Evolutionary conservation across 108 stramenopile species (phyloP).

Genomic region (Schizochytrium sp.): DNA sequence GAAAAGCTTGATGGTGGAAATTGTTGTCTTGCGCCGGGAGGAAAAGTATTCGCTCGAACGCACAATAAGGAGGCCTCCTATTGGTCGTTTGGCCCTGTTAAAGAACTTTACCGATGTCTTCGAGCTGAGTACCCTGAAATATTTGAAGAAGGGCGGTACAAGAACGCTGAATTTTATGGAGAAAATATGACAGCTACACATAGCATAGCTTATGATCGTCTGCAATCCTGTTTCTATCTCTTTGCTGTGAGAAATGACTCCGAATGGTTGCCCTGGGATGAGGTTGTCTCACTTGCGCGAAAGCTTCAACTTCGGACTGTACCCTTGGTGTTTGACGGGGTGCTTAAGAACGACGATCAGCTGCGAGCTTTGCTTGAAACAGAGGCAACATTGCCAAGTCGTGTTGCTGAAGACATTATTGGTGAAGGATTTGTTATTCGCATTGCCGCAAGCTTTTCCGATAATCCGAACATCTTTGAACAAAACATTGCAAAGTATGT

Average conservation of each 20-base stretch:
- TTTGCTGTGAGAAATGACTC: background rate
- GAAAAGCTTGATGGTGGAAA: constrained; percentile 57
- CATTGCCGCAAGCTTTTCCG: background rate
- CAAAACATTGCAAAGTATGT: constrained; percentile 38
- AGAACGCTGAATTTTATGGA: background rate
- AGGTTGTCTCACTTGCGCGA: background rate
- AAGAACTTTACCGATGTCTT: background rate
- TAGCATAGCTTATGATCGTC: constrained; percentile 42
- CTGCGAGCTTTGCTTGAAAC: background rate
- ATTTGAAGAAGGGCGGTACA: background rate
- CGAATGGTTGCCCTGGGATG: constrained; percentile 40
- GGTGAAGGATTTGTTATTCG: constrained; percentile 49
- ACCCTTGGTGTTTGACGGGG: constrained; percentile 51
- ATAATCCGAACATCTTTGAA: background rate
- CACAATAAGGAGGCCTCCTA: constrained; percentile 32
- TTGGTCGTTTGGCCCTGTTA: constrained; percentile 51
- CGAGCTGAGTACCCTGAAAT: constrained; percentile 15
- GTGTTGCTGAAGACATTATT: background rate
- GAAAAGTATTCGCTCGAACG: background rate
- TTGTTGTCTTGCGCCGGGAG: background rate
- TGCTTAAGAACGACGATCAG: background rate
- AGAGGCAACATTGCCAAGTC: background rate
- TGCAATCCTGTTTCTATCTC: constrained; percentile 30
- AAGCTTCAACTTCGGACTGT: constrained; percentile 7
- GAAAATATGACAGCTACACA: constrained; percentile 43